Conservation (phyloP, 2,329 filamentous ascomycete species). For the Parastagonospora avenae region DNA sequence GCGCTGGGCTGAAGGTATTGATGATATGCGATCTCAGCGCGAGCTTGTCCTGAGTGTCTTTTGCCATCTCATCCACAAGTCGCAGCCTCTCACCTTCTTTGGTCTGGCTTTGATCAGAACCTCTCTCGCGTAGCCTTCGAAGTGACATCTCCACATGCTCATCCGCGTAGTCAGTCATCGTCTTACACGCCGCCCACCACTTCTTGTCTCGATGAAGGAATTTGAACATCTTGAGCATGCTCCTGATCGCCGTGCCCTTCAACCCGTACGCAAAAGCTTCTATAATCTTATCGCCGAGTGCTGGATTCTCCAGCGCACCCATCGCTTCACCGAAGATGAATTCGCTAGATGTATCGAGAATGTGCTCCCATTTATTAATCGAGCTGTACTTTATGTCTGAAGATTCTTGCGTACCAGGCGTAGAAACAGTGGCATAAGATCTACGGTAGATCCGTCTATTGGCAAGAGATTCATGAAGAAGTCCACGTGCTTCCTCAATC, state of each 20-base stretch:
- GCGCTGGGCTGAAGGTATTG: constrained; percentile 25
- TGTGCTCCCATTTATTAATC: constrained; percentile 1
- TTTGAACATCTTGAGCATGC: constrained; percentile 8
- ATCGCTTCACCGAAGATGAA: constrained; percentile 22
- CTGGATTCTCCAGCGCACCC: constrained; percentile 6
- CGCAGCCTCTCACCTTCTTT: constrained; percentile 7
- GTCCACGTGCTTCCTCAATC: constrained; percentile 6
- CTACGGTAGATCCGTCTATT: constrained; percentile 9
- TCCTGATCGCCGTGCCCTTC: constrained; percentile 9
- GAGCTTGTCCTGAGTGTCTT: constrained; percentile 15
- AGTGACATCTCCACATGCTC: constrained; percentile 10
- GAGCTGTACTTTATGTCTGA: background rate
- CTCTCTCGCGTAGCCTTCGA: background rate
- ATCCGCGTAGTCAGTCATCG: constrained; percentile 14
- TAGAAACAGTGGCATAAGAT: constrained; percentile 13
- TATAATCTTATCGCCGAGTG: constrained; percentile 12
- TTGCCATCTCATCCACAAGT: constrained; percentile 23
- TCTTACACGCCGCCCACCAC: constrained; percentile 12
- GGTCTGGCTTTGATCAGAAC: background rate
- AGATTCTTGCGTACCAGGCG: constrained; percentile 6
- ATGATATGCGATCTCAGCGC: constrained; percentile 20
- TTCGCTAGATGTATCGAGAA: constrained; percentile 18
- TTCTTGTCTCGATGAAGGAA: constrained; percentile 15
- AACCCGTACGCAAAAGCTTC: constrained; percentile 15
- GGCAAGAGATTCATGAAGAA: constrained; percentile 11